Conservation (phyloP, 2,329 filamentous ascomycete species). For the Penicillium sp. region DNA sequence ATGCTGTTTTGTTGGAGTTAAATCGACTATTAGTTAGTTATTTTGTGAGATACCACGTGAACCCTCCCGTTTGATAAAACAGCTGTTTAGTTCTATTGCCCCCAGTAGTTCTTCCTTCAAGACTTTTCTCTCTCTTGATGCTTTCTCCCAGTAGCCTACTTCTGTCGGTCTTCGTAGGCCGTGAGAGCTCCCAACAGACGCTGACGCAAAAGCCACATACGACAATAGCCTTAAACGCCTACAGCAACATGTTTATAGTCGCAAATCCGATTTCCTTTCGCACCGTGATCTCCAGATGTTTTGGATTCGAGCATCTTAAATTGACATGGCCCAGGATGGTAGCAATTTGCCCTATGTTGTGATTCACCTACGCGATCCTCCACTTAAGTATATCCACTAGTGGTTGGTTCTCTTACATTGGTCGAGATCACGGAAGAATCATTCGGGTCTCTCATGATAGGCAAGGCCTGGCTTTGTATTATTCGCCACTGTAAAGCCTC, state of each 20-base stretch:
- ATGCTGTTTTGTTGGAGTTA: too few relatives aligned
- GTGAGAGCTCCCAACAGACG: too few relatives aligned
- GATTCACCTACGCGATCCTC: neutral
- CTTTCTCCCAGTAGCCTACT: too few relatives aligned
- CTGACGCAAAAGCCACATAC: too few relatives aligned
- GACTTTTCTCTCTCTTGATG: too few relatives aligned
- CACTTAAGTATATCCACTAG: too few relatives aligned
- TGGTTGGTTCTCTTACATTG: conserved; percentile 2
- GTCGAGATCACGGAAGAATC: conserved; percentile 8
- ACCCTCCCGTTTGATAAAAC: too few relatives aligned
- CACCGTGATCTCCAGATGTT: neutral
- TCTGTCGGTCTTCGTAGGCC: too few relatives aligned
- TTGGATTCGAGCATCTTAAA: conserved; percentile 3
- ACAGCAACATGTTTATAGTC: neutral
- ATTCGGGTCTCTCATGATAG: conserved; percentile 1
- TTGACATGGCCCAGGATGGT: neutral
- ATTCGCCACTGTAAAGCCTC: conserved; percentile 3
- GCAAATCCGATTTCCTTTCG: neutral
- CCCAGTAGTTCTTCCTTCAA: too few relatives aligned
- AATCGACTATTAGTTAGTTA: too few relatives aligned
- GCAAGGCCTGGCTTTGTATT: neutral
- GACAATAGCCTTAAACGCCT: neutral
- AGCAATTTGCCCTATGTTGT: conserved; percentile 2
- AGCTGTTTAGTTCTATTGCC: too few relatives aligned
- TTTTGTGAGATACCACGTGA: too few relatives aligned